Conservation (phyloP, 1,284 basidiomycete species). For the Rhodofomes roseus region DNA sequence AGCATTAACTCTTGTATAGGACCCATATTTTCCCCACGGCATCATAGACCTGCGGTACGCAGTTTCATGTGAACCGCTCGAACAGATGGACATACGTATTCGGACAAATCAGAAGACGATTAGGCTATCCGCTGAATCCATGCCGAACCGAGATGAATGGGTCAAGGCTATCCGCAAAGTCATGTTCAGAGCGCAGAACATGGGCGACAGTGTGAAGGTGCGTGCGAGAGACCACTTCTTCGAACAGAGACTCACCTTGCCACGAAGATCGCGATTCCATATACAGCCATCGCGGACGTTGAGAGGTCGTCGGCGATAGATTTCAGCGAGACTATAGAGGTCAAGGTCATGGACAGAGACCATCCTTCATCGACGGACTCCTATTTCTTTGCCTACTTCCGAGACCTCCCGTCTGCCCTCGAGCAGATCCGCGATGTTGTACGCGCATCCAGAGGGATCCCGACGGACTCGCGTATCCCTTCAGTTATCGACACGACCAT, state of each 20-base stretch:
- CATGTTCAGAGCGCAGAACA: slow-evolving; percentile 94
- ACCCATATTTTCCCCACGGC: slow-evolving; percentile 96
- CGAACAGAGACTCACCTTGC: neutral
- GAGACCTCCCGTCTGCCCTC: slow-evolving; percentile 70
- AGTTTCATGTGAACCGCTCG: slow-evolving; percentile 76
- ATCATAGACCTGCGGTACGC: slow-evolving; percentile 93
- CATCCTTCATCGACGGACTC: slow-evolving; percentile 80
- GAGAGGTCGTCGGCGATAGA: slow-evolving; percentile 87
- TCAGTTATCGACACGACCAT: slow-evolving; percentile 67
- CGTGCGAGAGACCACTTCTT: slow-evolving; percentile 1
- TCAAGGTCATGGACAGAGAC: slow-evolving; percentile 85
- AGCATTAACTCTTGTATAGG: slow-evolving; percentile 39
- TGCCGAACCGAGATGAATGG: slow-evolving; percentile 86
- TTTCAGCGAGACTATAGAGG: slow-evolving; percentile 91
- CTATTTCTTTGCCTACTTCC: slow-evolving; percentile 93
- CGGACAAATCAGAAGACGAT: slow-evolving; percentile 79
- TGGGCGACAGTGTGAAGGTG: slow-evolving; percentile 92
- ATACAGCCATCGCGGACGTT: slow-evolving; percentile 84
- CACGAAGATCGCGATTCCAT: slow-evolving; percentile 86
- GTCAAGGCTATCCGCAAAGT: slow-evolving; percentile 88
- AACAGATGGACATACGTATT: slow-evolving; percentile 73
- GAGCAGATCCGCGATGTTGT: slow-evolving; percentile 78
- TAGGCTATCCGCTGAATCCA: slow-evolving; percentile 73
- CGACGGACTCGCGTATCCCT: slow-evolving; percentile 37
- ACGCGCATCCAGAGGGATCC: slow-evolving; percentile 46